A percentile compares a stretch with the other conserved stretches of the same genome.
Evolutionary conservation across 192 early-diverging fungal species (phyloP).

Genomic region (Coemansia reversa): DNA sequence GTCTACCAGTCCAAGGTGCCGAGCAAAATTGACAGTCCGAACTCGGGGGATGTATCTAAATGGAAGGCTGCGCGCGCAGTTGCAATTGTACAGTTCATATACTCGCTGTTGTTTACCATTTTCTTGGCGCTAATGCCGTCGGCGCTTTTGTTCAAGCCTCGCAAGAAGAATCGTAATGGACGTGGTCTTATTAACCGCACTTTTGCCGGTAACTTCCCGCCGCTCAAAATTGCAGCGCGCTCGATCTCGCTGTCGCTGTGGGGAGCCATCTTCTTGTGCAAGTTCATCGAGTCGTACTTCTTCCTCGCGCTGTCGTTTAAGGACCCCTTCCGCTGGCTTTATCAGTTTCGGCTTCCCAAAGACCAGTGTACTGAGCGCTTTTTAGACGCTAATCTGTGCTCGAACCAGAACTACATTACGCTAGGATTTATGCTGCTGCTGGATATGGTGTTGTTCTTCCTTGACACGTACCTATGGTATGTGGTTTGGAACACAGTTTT

Average conservation of each 20-base stretch:
- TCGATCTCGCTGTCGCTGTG: slow-evolving; percentile 70
- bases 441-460: slow-evolving; percentile 73
- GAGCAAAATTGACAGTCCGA: slow-evolving; percentile 23
- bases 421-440: slow-evolving; percentile 73
- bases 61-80: slow-evolving; percentile 60
- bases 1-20: slow-evolving; percentile 40
- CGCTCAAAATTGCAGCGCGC: slow-evolving; percentile 64
- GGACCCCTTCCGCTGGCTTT: slow-evolving; percentile 64
- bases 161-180: slow-evolving; percentile 57
- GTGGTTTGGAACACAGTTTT: slow-evolving; percentile 83
- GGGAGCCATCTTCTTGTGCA: slow-evolving; percentile 70
- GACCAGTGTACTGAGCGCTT: slow-evolving; percentile 63
- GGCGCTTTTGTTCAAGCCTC: slow-evolving; percentile 60
- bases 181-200: slow-evolving; percentile 59
- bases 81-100: slow-evolving; percentile 65
- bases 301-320: slow-evolving; percentile 80
- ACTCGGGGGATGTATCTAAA: slow-evolving; percentile 16
- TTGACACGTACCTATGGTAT: slow-evolving; percentile 88
- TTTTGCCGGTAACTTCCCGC: slow-evolving; percentile 76
- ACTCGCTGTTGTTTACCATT: slow-evolving; percentile 65
- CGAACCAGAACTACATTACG: slow-evolving; percentile 66
- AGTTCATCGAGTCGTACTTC: slow-evolving; percentile 79
- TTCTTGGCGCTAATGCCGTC: slow-evolving; percentile 69
- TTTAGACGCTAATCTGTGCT: slow-evolving; percentile 59
- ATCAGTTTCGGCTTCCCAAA: slow-evolving; percentile 57